phyloP scores from a whole-genome alignment of 2,329 filamentous ascomycete species.

The Penicillium corylophilum region DNA sequence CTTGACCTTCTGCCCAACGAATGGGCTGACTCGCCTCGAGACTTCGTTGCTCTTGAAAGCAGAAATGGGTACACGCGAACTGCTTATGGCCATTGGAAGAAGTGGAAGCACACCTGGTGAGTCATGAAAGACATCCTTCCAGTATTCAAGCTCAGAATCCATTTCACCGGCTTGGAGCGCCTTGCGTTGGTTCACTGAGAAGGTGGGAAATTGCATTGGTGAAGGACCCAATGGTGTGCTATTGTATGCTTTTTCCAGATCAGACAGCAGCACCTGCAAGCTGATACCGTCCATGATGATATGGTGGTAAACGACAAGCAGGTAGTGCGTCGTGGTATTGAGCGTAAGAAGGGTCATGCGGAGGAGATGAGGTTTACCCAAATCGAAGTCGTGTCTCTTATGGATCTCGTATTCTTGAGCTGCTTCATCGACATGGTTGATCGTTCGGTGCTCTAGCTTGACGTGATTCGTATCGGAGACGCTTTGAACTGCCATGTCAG shows the following conservation, averaged over 20 bases:
- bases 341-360: too few relatives aligned
- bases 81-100: not conserved
- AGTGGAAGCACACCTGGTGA: not conserved
- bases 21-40: conserved; percentile 7
- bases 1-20: conserved; percentile 14
- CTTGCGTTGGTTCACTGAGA: conserved; percentile 1
- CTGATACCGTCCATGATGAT: conserved; percentile 35
- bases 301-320: conserved; percentile 33
- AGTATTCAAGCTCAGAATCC: not conserved
- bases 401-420: too few relatives aligned
- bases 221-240: not conserved
- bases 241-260: conserved; percentile 16
- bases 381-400: too few relatives aligned
- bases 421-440: too few relatives aligned
- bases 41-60: conserved; percentile 8
- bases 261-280: conserved; percentile 23
- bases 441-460: too few relatives aligned
- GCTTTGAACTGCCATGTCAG: too few relatives aligned
- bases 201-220: conserved; percentile 4
- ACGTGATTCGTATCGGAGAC: too few relatives aligned
- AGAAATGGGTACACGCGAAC: not conserved
- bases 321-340: conserved; percentile 14
- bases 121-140: not conserved
- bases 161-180: not conserved
- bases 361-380: too few relatives aligned